These are phyloP conservation scores for Stentor coeruleus DNA, from an alignment of 73 alveolate genomes.

Conservation along the genomic window DNA sequence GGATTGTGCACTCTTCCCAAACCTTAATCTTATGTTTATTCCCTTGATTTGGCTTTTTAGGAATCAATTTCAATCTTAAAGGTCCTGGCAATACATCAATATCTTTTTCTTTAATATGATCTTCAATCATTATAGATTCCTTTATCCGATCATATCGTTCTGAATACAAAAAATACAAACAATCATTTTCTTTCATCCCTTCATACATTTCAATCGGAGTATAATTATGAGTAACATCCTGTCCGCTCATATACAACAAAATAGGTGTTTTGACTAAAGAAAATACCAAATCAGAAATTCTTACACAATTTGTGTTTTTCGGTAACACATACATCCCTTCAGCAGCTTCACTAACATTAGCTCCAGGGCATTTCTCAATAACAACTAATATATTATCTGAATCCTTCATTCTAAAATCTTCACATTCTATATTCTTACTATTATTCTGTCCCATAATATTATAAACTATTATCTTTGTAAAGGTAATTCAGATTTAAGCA, in stretches of 20 bases:
- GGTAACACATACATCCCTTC: background rate
- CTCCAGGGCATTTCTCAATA: background rate
- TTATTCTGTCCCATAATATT: no score
- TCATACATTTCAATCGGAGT: background rate
- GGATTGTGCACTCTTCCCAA: background rate
- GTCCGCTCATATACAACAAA: background rate
- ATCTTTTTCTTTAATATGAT: background rate
- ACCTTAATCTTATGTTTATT: background rate
- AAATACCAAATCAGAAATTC: background rate
- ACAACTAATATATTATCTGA: background rate
- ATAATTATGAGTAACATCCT: background rate
- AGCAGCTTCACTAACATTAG: background rate
- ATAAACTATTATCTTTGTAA: no score
- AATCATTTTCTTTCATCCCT: background rate
- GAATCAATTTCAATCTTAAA: background rate
- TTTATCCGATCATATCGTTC: background rate
- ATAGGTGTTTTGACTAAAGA: background rate
- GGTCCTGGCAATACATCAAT: background rate
- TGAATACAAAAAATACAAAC: background rate
- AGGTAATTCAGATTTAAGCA: background rate
- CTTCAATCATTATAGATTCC: background rate
- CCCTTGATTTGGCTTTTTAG: background rate
- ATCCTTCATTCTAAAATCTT: no score
- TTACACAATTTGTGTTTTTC: background rate
- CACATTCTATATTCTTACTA: no score